Percentiles rank a stretch among this genome's conserved stretches.
These are phyloP conservation scores for Chaetoscypha palmicola DNA, from an alignment of 2,329 filamentous ascomycete genomes.

Conservation along the genomic window DNA sequence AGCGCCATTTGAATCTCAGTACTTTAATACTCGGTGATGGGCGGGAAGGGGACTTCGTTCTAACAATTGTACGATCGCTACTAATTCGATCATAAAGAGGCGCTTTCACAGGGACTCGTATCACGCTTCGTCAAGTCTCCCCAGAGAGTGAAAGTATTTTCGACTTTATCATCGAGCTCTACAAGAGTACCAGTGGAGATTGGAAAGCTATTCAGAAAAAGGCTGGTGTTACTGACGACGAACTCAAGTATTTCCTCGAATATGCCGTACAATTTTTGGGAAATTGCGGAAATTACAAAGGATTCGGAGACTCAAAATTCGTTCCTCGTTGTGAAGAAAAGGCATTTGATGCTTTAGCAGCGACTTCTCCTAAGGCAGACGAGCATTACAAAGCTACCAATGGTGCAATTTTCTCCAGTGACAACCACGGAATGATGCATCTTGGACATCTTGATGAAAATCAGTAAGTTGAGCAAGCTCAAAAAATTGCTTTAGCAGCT, in stretches of 20 bases:
- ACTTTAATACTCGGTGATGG: too few relatives aligned
- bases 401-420: constrained; percentile 65
- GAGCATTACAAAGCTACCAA: constrained; percentile 60
- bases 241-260: constrained; percentile 64
- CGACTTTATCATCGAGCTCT: constrained; percentile 69
- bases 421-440: constrained; percentile 60
- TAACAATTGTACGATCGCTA: too few relatives aligned
- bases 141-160: constrained; percentile 76
- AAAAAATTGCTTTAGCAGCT: too few relatives aligned
- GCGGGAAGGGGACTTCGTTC: too few relatives aligned
- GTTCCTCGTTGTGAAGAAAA: constrained; percentile 63
- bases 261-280: constrained; percentile 74
- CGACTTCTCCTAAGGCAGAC: constrained; percentile 50
- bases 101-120: constrained; percentile 67
- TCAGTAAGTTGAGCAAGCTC: constrained; percentile 46
- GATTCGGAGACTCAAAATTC: constrained; percentile 80
- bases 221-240: constrained; percentile 55
- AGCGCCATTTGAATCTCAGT: too few relatives aligned
- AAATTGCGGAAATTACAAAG: constrained; percentile 77
- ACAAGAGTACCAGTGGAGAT: constrained; percentile 60
- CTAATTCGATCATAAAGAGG: too few relatives aligned
- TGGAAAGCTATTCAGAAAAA: constrained; percentile 62
- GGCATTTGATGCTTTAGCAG: constrained; percentile 58
- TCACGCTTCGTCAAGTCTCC: constrained; percentile 74
- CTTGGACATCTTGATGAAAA: constrained; percentile 68